Percentiles rank a stretch among this genome's conserved stretches.
Evolutionary conservation across 129 eudicot genomes (phyloP).

Genomic region (Flaveria brownii): DNA sequence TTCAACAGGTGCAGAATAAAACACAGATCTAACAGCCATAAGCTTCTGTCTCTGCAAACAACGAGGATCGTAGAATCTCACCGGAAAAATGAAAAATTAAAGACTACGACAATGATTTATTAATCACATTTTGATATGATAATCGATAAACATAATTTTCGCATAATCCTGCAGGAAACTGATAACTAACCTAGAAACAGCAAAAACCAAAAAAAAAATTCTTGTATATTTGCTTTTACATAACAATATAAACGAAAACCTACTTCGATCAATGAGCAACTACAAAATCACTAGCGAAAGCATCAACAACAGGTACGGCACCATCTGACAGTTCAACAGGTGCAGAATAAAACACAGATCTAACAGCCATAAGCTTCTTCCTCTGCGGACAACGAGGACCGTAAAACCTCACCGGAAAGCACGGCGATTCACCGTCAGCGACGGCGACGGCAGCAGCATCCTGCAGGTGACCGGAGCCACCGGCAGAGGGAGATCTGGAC

Average conservation of each 20-base stretch:
- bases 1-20: conserved; percentile 1
- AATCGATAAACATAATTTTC: neutral
- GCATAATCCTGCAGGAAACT: conserved; percentile 16
- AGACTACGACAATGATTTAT: conserved; percentile 7
- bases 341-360: conserved; percentile 30
- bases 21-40: conserved; percentile 43
- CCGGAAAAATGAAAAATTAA: conserved; percentile 3
- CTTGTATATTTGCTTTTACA: neutral
- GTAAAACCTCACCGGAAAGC: conserved; percentile 38
- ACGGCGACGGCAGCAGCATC: neutral
- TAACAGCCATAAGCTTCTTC: conserved; percentile 59
- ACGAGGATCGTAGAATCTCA: conserved; percentile 43
- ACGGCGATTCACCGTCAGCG: conserved; percentile 35
- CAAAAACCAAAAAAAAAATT: neutral
- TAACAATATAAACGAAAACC: conserved; percentile 11
- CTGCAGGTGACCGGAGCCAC: conserved; percentile 12
- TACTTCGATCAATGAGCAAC: conserved; percentile 50
- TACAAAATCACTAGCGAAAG: conserved; percentile 40
- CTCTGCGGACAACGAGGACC: conserved; percentile 55
- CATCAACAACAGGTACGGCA: conserved; percentile 43
- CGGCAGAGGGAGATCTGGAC: conserved; percentile 3
- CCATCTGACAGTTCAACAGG: conserved; percentile 22
- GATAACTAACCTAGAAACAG: neutral
- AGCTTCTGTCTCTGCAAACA: conserved; percentile 57
- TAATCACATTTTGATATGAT: conserved; percentile 12